A percentile compares a stretch with the other conserved stretches of the same genome.
Evolutionary conservation across 768 basidiomycete species (phyloP).

Genomic region (Lepiota brunneoincarnata): DNA sequence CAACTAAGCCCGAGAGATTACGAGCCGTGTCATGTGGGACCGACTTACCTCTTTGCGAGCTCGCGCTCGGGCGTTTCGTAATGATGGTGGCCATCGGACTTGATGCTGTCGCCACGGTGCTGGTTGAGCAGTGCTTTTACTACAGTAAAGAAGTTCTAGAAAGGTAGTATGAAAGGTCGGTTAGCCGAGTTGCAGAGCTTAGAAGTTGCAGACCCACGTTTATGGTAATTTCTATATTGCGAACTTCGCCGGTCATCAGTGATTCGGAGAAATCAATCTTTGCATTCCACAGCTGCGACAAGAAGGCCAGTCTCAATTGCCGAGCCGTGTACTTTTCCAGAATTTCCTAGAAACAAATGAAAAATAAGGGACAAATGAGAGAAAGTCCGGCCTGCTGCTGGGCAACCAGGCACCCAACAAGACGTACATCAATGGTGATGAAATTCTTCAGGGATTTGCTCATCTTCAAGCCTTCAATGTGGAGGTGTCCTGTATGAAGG

Average conservation of each 20-base stretch:
- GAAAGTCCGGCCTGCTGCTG: not conserved
- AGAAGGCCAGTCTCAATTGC: conserved; percentile 88
- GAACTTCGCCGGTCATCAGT: conserved; percentile 86
- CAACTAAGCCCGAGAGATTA: conserved; percentile 1
- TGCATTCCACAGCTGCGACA: conserved; percentile 88
- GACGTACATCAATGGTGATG: conserved; percentile 87
- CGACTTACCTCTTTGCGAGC: conserved; percentile 57
- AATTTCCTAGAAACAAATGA: conserved; percentile 63
- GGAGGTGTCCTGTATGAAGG: conserved; percentile 95
- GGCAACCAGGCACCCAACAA: not conserved
- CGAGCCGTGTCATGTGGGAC: not conserved
- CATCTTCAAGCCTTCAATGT: conserved; percentile 99
- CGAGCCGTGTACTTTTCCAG: conserved; percentile 78
- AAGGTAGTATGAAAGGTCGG: conserved; percentile 14
- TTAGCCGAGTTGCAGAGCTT: not conserved
- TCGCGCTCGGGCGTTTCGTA: conserved; percentile 68
- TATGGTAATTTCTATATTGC: conserved; percentile 75
- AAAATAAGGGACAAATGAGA: conserved; percentile 1
- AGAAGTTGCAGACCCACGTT: conserved; percentile 56
- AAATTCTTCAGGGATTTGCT: conserved; percentile 99
- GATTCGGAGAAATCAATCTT: conserved; percentile 94
- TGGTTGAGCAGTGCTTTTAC: conserved; percentile 78
- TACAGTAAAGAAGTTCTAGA: conserved; percentile 90
- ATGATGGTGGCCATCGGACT: conserved; percentile 61
- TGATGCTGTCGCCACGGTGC: conserved; percentile 40